Conservation (phyloP, 345 rosid genomes). For the Cardamine chenopodiifolia region DNA sequence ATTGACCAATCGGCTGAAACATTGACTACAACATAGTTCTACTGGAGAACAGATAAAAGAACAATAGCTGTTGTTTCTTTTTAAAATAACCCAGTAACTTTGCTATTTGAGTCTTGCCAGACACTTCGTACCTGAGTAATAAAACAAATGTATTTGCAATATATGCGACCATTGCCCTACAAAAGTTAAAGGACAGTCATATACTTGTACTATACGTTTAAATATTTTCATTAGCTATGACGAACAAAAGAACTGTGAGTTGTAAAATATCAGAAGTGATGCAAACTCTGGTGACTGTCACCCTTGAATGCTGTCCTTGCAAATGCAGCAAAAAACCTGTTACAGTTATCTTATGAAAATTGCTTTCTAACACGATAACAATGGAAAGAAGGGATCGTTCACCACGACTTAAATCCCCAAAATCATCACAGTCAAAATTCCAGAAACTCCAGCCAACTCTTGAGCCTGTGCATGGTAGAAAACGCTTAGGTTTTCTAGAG, state of each 20-base stretch:
- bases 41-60: neutral
- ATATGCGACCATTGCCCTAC: conserved; percentile 96
- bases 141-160: conserved; percentile 92
- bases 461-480: conserved; percentile 64
- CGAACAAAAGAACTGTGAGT: neutral
- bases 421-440: conserved; percentile 91
- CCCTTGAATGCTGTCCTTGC: conserved; percentile 93
- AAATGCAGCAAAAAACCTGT: conserved; percentile 67
- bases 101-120: neutral
- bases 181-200: conserved; percentile 15
- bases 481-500: neutral
- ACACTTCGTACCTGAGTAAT: conserved; percentile 71
- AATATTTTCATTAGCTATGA: neutral
- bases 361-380: neutral
- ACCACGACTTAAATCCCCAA: conserved; percentile 81
- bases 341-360: neutral
- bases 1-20: conserved; percentile 1
- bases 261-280: conserved; percentile 77
- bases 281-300: conserved; percentile 86
- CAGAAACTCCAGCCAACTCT: conserved; percentile 80
- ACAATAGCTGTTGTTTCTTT: neutral
- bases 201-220: conserved; percentile 41
- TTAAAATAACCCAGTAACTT: neutral
- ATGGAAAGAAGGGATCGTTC: conserved; percentile 21
- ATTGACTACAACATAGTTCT: neutral